phyloP scores from a whole-genome alignment of 2,329 filamentous ascomycete genomes.

The Fusarium transvaalense region DNA sequence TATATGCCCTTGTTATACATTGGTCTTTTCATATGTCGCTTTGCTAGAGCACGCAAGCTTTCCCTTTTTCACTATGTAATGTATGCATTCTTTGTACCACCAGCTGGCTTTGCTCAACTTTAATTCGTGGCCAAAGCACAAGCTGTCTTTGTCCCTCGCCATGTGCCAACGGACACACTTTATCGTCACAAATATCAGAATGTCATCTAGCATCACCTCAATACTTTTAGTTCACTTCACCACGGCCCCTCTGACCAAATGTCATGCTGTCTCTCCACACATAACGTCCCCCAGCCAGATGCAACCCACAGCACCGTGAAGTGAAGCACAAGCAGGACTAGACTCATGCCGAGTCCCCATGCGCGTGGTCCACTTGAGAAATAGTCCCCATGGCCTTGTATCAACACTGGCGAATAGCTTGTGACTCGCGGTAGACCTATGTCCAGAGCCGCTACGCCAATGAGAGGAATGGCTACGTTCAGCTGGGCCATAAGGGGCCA shows the following conservation, averaged over 20 bases:
- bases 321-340: slow-evolving; percentile 52
- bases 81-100: neutral
- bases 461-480: slow-evolving; percentile 74
- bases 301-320: slow-evolving; percentile 54
- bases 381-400: slow-evolving; percentile 31
- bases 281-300: slow-evolving; percentile 52
- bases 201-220: slow-evolving; percentile 4
- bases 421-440: slow-evolving; percentile 57
- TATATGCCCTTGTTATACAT: neutral
- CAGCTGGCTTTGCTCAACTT: neutral
- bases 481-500: slow-evolving; percentile 76
- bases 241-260: slow-evolving; percentile 51
- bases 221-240: slow-evolving; percentile 27
- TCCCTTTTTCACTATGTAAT: neutral
- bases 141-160: neutral
- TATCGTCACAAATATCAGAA: neutral
- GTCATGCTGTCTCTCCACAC: slow-evolving; percentile 46
- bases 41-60: neutral
- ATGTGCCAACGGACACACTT: neutral
- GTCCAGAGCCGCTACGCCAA: slow-evolving; percentile 77
- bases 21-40: no score
- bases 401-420: slow-evolving; percentile 17
- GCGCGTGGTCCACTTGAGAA: slow-evolving; percentile 36
- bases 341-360: slow-evolving; percentile 50
- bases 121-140: neutral